Evolutionary conservation across 345 rosid species (phyloP).

Genomic region (Eucalyptus regnans): DNA sequence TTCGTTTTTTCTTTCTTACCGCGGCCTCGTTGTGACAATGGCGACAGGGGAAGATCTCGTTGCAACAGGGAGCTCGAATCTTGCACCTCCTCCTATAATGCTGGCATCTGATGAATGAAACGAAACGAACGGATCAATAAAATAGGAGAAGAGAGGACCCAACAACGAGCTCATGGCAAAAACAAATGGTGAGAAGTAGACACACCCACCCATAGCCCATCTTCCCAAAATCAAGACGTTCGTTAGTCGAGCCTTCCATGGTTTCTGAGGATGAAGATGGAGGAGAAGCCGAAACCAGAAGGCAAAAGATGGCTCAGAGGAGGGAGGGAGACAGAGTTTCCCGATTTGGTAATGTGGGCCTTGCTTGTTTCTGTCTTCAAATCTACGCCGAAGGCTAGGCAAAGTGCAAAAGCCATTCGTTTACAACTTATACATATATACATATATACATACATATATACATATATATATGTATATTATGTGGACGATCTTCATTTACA

Average conservation of each 20-base stretch:
- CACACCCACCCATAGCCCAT: conserved; percentile 98
- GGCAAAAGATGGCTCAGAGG: background rate
- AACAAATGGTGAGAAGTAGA: background rate
- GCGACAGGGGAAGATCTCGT: conserved; percentile 81
- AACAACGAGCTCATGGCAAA: background rate
- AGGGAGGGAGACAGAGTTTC: background rate
- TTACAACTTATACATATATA: background rate
- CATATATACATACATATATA: background rate
- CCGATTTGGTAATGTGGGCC: background rate
- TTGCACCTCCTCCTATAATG: conserved; percentile 90
- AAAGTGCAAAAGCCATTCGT: background rate
- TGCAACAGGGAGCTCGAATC: conserved; percentile 95
- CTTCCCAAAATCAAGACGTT: conserved; percentile 81
- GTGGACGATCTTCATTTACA: background rate
- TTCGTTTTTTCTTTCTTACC: conserved; percentile 10
- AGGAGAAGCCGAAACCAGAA: background rate
- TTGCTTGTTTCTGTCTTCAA: background rate
- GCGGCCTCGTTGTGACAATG: conserved; percentile 91
- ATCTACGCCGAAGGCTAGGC: background rate
- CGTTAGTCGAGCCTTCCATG: conserved; percentile 60
- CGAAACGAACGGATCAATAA: background rate
- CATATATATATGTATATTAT: background rate
- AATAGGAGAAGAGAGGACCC: background rate
- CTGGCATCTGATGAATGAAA: conserved; percentile 36
- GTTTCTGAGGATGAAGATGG: background rate